Percentiles rank a stretch among this genome's conserved stretches.
phyloP scores from a whole-genome alignment of 768 basidiomycete genomes.

The Polyporus arcularius region DNA sequence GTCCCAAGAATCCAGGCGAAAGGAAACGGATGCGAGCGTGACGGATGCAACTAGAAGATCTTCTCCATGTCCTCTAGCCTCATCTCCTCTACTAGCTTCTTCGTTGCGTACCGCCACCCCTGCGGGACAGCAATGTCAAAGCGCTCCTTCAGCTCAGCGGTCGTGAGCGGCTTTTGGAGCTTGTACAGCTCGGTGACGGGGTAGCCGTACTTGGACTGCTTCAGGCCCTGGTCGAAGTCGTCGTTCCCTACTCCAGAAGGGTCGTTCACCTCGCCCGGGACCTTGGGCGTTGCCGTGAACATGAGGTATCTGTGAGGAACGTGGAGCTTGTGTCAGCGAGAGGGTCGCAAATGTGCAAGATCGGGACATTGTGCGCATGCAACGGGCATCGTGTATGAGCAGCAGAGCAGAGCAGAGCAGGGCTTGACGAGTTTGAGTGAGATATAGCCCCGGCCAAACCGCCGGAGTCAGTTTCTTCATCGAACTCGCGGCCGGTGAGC shows the following conservation, averaged over 20 bases:
- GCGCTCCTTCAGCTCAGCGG: conserved; percentile 24
- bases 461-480: too few species aligned
- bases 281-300: conserved; percentile 29
- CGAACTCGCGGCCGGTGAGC: too few species aligned
- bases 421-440: too few species aligned
- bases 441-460: too few species aligned
- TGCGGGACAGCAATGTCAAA: conserved; percentile 27
- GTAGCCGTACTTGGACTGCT: conserved; percentile 35
- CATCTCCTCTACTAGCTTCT: conserved; percentile 28
- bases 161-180: conserved; percentile 26
- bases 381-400: not conserved
- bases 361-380: not conserved
- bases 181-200: conserved; percentile 30
- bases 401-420: too few species aligned
- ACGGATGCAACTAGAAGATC: conserved; percentile 20
- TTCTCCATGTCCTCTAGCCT: conserved; percentile 28
- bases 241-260: conserved; percentile 37
- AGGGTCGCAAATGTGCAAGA: too few species aligned
- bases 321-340: too few species aligned
- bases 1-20: too few species aligned
- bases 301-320: conserved; percentile 27
- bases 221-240: conserved; percentile 35
- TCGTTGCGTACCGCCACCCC: conserved; percentile 31
- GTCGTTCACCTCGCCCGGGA: conserved; percentile 35
- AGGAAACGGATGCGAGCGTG: too few species aligned